Percentiles rank a stretch among this genome's conserved stretches.
Evolutionary conservation across 108 stramenopile genomes (phyloP).

Genomic region (Thalassiosira profunda): DNA sequence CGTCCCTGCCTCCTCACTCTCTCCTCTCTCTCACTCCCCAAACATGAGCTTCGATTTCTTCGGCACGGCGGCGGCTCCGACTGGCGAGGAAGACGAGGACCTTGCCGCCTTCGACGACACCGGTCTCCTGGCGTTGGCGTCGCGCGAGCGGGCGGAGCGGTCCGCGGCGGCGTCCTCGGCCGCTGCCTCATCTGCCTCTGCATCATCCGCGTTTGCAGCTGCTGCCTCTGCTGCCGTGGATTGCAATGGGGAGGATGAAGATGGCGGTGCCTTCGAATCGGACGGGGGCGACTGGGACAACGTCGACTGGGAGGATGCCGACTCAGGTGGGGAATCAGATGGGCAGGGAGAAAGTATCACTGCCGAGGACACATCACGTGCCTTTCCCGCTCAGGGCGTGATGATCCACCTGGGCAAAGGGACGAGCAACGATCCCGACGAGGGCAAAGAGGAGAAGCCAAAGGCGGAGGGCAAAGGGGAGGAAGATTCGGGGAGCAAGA

Average conservation of each 20-base stretch:
- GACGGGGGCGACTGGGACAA: constrained; percentile 43
- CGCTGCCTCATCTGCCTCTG: too few relatives aligned
- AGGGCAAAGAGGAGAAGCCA: neutral
- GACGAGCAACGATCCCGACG: constrained; percentile 1
- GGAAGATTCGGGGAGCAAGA: constrained; percentile 7
- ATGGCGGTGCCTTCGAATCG: neutral
- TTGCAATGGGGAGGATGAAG: neutral
- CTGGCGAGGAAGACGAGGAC: constrained; percentile 21
- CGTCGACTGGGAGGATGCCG: constrained; percentile 51
- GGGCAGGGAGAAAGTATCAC: constrained; percentile 2
- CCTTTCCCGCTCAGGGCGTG: constrained; percentile 3
- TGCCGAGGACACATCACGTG: neutral
- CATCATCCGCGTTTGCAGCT: neutral
- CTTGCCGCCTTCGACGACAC: constrained; percentile 41
- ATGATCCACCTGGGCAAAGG: neutral
- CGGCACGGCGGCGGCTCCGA: constrained; percentile 6
- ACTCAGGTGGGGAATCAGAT: too few relatives aligned
- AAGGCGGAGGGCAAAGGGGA: neutral
- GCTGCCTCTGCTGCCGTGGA: neutral
- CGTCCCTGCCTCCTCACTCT: too few relatives aligned
- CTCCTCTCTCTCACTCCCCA: too few relatives aligned
- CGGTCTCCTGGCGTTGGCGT: constrained; percentile 29
- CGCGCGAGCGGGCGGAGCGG: constrained; percentile 3
- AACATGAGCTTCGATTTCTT: constrained; percentile 43
- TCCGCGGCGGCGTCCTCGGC: neutral